Evolutionary conservation across 192 early-diverging fungal species (phyloP), one percentile per base, ranked within the genome.

Genomic region (Linnemannia schmuckeri): DNA sequence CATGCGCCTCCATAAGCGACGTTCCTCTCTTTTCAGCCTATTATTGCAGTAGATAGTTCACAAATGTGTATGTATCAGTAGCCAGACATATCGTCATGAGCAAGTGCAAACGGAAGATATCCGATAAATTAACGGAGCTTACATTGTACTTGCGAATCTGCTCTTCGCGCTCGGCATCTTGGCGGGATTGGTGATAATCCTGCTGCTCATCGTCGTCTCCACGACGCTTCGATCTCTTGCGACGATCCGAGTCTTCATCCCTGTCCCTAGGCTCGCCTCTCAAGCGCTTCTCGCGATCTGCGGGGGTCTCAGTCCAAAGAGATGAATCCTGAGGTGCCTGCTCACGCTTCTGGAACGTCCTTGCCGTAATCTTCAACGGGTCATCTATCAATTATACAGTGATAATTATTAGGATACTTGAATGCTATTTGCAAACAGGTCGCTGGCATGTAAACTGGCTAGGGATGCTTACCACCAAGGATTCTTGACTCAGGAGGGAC

Each of bases 221-320:
- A 33, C 79, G 79, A 13, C 73, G 75, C 38, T 70, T 87, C 9
- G 85, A 81, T 57, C 72, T 70, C 61, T 81, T 87, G 27, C 44
- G 75, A 55, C 68, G 42, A 13, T 63, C 57, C 13, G 70, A 24
- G 13, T 72, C 76, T 20, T 78, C 80, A 55, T 72, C 76, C 5
- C 61, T 52, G 49, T 86, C 83, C 40, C 61, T 77, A 5, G 83
- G 74, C 44, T 80, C 82, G 40, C 83, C 88, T 82, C 83, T 40
- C 82, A 88, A 42, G 72, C 88, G 57, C 38, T 89, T 82, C 46
- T 88, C 85, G 42, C 86, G 88, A 52, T 93, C 90, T 35, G 89
- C 83, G 20, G 92, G 92, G 0, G 91, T 92, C 70, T 93, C 92
- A 27, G 92, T 93, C 92, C 92, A 93, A 4, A 89, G 80, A 0